Conservation (phyloP, 129 eudicot species). For the Mikania micrantha region DNA sequence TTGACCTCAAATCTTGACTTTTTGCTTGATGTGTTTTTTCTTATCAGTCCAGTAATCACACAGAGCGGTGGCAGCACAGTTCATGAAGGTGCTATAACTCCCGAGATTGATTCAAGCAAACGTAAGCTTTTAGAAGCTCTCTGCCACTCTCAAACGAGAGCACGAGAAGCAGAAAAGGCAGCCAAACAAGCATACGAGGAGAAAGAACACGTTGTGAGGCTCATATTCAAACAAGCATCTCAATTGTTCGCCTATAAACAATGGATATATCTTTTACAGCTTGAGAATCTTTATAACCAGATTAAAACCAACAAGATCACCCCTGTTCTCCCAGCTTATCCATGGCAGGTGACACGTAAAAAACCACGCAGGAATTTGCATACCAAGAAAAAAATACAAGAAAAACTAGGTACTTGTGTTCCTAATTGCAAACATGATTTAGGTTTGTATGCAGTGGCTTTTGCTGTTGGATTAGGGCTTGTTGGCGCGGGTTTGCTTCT, state of each 20-base stretch:
- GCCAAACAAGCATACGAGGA: conserved; percentile 77
- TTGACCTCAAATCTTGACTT: not conserved
- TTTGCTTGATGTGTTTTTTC: not conserved
- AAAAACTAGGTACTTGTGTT: conserved; percentile 21
- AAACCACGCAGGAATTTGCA: conserved; percentile 26
- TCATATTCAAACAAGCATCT: conserved; percentile 76
- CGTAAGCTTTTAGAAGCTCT: conserved; percentile 79
- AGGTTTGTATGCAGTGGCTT: conserved; percentile 52
- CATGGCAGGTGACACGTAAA: conserved; percentile 42
- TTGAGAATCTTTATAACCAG: conserved; percentile 62
- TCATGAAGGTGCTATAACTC: conserved; percentile 16
- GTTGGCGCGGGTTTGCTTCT: conserved; percentile 90
- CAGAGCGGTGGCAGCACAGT: conserved; percentile 20
- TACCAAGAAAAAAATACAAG: conserved; percentile 29
- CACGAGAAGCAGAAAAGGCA: conserved; percentile 88
- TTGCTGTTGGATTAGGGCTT: conserved; percentile 80
- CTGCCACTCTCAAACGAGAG: conserved; percentile 91
- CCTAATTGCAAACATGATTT: conserved; percentile 30
- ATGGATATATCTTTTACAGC: conserved; percentile 81
- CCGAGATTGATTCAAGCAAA: conserved; percentile 44
- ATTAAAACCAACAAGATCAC: conserved; percentile 36
- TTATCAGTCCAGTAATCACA: conserved; percentile 5
- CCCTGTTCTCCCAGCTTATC: conserved; percentile 36
- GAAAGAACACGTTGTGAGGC: conserved; percentile 73
- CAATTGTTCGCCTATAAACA: conserved; percentile 83